Evolutionary conservation across 2,329 filamentous ascomycete species (phyloP).

Genomic region (Trichoderma endophyticum): DNA sequence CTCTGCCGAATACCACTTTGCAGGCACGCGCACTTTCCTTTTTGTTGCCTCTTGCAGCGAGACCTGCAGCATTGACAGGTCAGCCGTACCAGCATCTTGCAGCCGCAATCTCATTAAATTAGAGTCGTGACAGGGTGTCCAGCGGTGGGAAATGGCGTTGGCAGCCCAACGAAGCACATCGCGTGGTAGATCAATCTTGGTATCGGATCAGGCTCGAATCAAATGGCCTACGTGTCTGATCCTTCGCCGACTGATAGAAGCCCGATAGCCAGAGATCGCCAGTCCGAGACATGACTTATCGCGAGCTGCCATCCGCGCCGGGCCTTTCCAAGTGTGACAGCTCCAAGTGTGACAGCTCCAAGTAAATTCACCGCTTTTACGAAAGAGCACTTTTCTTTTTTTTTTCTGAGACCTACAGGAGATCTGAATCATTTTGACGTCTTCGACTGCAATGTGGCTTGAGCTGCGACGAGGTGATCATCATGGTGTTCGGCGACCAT

Average conservation of each 20-base stretch:
- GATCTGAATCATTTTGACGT: neutral
- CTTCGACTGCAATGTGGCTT: neutral
- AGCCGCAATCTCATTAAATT: conserved; percentile 17
- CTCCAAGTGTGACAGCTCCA: conserved; percentile 3
- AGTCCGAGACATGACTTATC: neutral
- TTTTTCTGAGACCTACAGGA: too few relatives aligned
- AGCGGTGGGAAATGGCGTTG: neutral
- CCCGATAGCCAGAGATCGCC: neutral
- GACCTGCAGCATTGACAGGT: conserved; percentile 14
- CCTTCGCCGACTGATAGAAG: neutral
- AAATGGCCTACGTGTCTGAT: neutral
- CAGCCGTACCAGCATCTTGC: conserved; percentile 12
- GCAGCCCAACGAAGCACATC: neutral
- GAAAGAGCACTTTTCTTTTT: neutral
- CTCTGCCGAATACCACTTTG: neutral
- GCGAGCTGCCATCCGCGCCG: neutral
- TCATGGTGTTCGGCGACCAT: neutral
- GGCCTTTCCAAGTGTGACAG: conserved; percentile 4
- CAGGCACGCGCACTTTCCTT: neutral
- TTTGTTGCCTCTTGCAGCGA: neutral
- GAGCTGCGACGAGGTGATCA: neutral
- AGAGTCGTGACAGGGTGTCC: neutral
- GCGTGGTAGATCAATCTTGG: neutral
- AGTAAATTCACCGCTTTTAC: neutral
- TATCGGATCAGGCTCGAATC: neutral